Conservation (phyloP, 2,329 filamentous ascomycete genomes). For the Atkinsonella hypoxylon region DNA sequence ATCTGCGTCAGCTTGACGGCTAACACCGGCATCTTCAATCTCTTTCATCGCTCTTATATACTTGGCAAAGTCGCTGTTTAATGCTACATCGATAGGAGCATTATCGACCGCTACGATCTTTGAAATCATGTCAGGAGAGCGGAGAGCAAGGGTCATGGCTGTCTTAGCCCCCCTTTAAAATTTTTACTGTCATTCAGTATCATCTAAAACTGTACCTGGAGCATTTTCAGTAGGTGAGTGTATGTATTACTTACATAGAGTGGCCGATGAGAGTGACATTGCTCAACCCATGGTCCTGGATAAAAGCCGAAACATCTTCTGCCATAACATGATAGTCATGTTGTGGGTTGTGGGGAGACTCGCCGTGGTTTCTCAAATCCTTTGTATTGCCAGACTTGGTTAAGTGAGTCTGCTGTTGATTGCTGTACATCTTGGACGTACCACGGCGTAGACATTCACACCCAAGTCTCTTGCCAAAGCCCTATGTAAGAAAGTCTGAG, state of each 20-base stretch:
- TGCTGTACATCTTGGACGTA: conserved; percentile 25
- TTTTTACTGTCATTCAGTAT: neutral
- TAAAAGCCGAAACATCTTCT: conserved; percentile 69
- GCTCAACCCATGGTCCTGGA: conserved; percentile 56
- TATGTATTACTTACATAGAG: conserved; percentile 55
- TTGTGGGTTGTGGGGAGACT: conserved; percentile 62
- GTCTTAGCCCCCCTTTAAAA: conserved; percentile 69
- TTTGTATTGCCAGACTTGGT: conserved; percentile 20
- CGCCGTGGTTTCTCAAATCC: conserved; percentile 90
- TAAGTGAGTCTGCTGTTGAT: neutral
- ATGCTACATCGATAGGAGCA: conserved; percentile 68
- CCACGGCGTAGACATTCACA: conserved; percentile 70
- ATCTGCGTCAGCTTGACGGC: conserved; percentile 67
- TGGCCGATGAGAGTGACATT: conserved; percentile 76
- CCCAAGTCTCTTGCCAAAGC: conserved; percentile 69
- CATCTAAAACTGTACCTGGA: neutral
- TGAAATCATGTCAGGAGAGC: conserved; percentile 52
- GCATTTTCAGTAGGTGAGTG: neutral
- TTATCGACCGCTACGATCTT: conserved; percentile 83
- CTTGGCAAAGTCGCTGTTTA: conserved; percentile 62
- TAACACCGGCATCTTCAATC: conserved; percentile 58
- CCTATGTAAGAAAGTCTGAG: conserved; percentile 30
- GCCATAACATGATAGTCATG: conserved; percentile 82
- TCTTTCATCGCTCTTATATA: conserved; percentile 79
- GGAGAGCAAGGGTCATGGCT: conserved; percentile 76